A percentile compares a stretch with the other conserved stretches of the same genome.
phyloP scores from a whole-genome alignment of 345 rosid genomes.

The Nasturtium officinale region DNA sequence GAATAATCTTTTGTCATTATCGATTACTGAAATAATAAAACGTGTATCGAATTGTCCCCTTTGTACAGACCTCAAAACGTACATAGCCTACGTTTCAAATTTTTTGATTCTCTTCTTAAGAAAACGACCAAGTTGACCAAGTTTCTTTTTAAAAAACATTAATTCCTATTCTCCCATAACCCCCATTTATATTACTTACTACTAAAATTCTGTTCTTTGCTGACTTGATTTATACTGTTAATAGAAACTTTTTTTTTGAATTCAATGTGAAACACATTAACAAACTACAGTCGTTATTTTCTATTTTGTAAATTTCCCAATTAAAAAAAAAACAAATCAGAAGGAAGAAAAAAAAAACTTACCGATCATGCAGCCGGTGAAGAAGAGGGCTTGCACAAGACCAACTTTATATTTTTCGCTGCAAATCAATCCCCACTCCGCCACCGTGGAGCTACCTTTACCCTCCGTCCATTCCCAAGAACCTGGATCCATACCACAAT shows the following conservation, averaged over 20 bases:
- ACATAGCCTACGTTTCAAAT: background rate
- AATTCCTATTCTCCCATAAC: background rate
- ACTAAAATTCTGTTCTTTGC: background rate
- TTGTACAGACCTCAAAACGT: background rate
- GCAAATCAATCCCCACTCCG: conserved; percentile 85
- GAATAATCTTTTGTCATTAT: background rate
- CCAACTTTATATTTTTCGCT: conserved; percentile 81
- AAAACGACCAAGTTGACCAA: background rate
- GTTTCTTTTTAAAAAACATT: background rate
- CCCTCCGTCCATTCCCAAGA: conserved; percentile 80
- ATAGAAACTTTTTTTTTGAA: background rate
- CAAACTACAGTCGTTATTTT: conserved; percentile 15
- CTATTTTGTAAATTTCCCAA: background rate
- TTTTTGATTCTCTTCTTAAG: background rate
- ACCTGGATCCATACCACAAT: conserved; percentile 58
- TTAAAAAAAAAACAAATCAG: background rate
- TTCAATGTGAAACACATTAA: background rate
- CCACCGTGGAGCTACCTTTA: conserved; percentile 71
- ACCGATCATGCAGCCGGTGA: conserved; percentile 96
- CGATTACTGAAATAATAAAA: background rate
- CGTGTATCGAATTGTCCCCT: background rate
- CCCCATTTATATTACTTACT: background rate
- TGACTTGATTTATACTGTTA: background rate
- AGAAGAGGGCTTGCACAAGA: conserved; percentile 82
- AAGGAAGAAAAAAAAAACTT: conserved; percentile 6